Percentiles rank a stretch among this genome's conserved stretches.
phyloP scores from a whole-genome alignment of 306 rosid species.

The Amphicarpaea edgeworthii region DNA sequence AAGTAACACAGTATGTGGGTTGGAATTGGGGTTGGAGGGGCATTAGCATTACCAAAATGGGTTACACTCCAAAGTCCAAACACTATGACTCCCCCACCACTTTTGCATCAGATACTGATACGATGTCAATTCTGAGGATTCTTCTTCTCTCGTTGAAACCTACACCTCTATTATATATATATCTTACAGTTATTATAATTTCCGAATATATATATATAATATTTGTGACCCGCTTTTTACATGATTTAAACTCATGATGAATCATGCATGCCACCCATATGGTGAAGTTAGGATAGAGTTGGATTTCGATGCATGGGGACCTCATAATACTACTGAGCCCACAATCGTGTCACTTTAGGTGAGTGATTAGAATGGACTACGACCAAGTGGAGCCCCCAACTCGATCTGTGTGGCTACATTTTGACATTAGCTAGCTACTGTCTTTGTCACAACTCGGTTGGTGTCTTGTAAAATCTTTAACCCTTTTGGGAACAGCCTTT shows the following conservation, averaged over 20 bases:
- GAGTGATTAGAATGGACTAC: constrained; percentile 25
- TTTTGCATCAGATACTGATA: constrained; percentile 30
- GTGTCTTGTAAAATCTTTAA: not conserved
- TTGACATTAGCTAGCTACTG: not conserved
- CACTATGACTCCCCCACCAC: not conserved
- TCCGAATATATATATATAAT: too few species aligned
- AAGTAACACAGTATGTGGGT: constrained; percentile 13
- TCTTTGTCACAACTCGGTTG: not conserved
- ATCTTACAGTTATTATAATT: too few species aligned
- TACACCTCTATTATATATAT: too few species aligned
- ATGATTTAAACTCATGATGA: constrained; percentile 40
- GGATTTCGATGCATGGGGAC: constrained; percentile 7
- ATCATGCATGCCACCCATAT: constrained; percentile 40
- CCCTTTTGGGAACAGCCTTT: not conserved
- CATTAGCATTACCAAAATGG: constrained; percentile 44
- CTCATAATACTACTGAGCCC: constrained; percentile 4
- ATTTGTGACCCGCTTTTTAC: constrained; percentile 30
- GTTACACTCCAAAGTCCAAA: constrained; percentile 49
- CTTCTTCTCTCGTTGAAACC: constrained; percentile 23
- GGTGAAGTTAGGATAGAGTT: constrained; percentile 1
- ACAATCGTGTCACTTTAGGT: constrained; percentile 25
- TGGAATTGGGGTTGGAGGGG: constrained; percentile 21
- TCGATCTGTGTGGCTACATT: not conserved
- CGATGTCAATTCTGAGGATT: not conserved
- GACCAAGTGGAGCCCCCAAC: constrained; percentile 2